These are phyloP conservation scores for Tinospora cordifolia DNA, from an alignment of 164 flowering plant species.

Conservation along the genomic window DNA sequence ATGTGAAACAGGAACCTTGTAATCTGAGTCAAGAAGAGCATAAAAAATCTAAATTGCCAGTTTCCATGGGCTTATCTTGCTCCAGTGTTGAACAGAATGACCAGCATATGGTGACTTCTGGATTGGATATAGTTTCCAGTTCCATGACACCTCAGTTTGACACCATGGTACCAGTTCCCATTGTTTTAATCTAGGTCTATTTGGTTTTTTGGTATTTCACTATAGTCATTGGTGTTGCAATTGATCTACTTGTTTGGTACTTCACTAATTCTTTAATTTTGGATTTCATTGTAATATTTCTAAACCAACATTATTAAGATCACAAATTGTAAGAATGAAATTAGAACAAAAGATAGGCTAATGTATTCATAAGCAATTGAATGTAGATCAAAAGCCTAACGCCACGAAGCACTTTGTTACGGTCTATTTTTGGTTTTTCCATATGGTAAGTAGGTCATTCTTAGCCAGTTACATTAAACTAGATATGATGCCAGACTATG, in stretches of 20 bases:
- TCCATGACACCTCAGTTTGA: neutral
- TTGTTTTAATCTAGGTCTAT: neutral
- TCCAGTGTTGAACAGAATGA: constrained; percentile 32
- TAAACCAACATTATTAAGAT: too few species aligned
- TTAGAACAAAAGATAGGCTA: too few species aligned
- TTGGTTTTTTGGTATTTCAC: neutral
- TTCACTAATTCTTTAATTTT: too few species aligned
- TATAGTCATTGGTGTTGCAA: neutral
- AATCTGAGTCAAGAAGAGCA: constrained; percentile 55
- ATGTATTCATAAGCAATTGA: too few species aligned
- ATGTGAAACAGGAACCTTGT: constrained; percentile 55
- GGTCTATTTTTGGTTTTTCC: too few species aligned
- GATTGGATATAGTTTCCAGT: constrained; percentile 4
- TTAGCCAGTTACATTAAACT: too few species aligned
- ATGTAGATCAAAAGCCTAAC: too few species aligned
- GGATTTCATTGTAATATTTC: too few species aligned
- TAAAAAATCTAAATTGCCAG: constrained; percentile 38
- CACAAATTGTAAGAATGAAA: too few species aligned
- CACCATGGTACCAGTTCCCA: neutral
- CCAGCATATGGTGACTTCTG: constrained; percentile 30
- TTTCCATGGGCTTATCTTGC: constrained; percentile 35
- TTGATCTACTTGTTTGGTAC: neutral
- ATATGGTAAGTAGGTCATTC: too few species aligned
- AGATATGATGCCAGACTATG: too few species aligned
- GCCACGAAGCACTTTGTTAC: too few species aligned